Conservation (phyloP, 148 eudicot genomes). For the Euryodendron excelsum region DNA sequence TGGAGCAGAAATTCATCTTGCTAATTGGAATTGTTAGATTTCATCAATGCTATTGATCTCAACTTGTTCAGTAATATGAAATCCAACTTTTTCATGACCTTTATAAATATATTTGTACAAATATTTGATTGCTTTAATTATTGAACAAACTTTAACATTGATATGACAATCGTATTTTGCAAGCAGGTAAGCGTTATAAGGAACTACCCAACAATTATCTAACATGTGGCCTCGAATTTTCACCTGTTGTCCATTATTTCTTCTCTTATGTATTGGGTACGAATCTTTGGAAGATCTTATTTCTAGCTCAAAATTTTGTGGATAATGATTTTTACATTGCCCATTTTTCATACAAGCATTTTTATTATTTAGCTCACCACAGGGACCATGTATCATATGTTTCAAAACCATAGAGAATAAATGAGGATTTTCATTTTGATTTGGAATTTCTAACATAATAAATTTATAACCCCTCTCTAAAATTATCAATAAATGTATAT, state of each 20-base stretch:
- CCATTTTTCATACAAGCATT: slow-evolving; percentile 23
- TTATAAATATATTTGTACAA: slow-evolving; percentile 24
- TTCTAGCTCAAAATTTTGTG: not conserved
- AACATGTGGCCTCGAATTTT: no score
- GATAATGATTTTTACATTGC: slow-evolving; percentile 19
- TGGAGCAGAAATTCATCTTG: no score
- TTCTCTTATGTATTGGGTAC: slow-evolving; percentile 28
- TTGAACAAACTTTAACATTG: no score
- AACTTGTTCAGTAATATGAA: no score
- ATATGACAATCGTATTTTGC: slow-evolving; percentile 20
- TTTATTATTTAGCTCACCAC: slow-evolving; percentile 11
- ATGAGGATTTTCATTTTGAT: no score
- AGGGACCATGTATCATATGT: slow-evolving; percentile 45
- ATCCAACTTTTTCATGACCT: no score
- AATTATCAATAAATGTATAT: slow-evolving; percentile 20
- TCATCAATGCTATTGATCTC: no score
- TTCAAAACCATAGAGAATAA: no score
- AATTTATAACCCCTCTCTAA: no score
- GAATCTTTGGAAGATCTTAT: slow-evolving; percentile 11
- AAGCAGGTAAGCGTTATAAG: slow-evolving; percentile 23
- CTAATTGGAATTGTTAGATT: no score
- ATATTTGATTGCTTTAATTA: slow-evolving; percentile 20
- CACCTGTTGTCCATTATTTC: not conserved
- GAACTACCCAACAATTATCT: slow-evolving; percentile 28
- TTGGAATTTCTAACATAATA: no score